Evolutionary conservation across 2,329 filamentous ascomycete species (phyloP).

Genomic region (Arthrobotrys pseudoclavata): DNA sequence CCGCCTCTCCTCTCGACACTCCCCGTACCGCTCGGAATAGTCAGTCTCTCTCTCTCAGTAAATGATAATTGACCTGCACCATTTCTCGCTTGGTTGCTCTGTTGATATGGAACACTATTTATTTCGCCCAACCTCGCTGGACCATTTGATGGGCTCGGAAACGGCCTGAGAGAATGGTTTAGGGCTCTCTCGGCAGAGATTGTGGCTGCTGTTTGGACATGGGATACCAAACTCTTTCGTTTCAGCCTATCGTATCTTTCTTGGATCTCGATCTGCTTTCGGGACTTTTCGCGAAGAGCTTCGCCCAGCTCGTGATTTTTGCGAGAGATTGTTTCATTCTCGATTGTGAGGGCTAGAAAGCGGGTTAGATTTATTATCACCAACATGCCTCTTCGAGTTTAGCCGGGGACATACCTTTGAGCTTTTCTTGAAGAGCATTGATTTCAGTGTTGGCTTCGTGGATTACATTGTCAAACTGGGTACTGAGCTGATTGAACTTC

Average conservation of each 20-base stretch:
- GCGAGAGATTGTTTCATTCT: slow-evolving; percentile 75
- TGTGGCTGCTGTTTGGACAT: slow-evolving; percentile 71
- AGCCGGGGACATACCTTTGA: slow-evolving; percentile 37
- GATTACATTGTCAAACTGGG: slow-evolving; percentile 79
- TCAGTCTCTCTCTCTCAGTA: slow-evolving; percentile 34
- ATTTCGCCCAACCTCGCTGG: slow-evolving; percentile 19
- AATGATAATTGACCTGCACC: slow-evolving; percentile 9
- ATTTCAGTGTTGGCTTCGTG: slow-evolving; percentile 82
- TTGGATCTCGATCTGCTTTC: slow-evolving; percentile 77
- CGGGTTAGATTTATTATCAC: not conserved
- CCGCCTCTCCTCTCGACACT: slow-evolving; percentile 35
- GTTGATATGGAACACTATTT: not conserved
- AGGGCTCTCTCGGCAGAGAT: slow-evolving; percentile 67
- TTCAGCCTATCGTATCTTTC: slow-evolving; percentile 75
- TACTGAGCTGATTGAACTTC: slow-evolving; percentile 76
- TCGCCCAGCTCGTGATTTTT: slow-evolving; percentile 80
- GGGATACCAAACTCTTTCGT: slow-evolving; percentile 71
- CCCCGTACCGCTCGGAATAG: slow-evolving; percentile 22
- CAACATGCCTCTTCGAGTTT: not conserved
- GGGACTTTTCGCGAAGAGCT: slow-evolving; percentile 78
- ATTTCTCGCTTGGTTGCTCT: slow-evolving; percentile 8
- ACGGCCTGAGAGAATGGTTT: not conserved
- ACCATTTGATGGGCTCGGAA: too few species aligned
- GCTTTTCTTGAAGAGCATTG: slow-evolving; percentile 69
- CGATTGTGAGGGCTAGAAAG: slow-evolving; percentile 71